Percentiles rank a stretch among this genome's conserved stretches.
Conservation (phyloP, 2,329 filamentous ascomycete genomes). For the Microcyclospora tardicrescens region DNA sequence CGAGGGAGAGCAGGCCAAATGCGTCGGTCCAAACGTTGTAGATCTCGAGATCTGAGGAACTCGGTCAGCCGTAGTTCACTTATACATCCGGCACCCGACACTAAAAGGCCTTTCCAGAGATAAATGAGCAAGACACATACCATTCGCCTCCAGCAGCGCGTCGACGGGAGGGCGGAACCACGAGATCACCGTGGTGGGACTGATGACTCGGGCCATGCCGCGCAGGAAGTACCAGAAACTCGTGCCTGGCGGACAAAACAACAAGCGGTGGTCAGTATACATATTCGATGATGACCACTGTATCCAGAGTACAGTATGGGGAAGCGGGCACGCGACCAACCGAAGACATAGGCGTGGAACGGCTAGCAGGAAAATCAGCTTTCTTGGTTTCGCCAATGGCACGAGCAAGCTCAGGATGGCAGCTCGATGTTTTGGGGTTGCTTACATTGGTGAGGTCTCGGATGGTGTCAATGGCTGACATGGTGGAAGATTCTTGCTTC, state of each 20-base stretch:
- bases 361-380: slow-evolving; percentile 4
- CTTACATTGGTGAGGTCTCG: not conserved
- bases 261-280: not conserved
- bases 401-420: not conserved
- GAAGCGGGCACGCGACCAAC: slow-evolving; percentile 1
- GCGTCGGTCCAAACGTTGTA: slow-evolving; percentile 26
- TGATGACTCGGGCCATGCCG: slow-evolving; percentile 20
- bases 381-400: not conserved
- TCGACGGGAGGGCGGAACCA: slow-evolving; percentile 24
- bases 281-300: not conserved
- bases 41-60: slow-evolving; percentile 22
- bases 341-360: slow-evolving; percentile 16
- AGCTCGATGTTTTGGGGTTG: not conserved
- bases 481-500: no score
- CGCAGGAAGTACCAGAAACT: slow-evolving; percentile 25
- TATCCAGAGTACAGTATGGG: not conserved
- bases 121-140: slow-evolving; percentile 4
- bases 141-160: slow-evolving; percentile 13
- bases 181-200: slow-evolving; percentile 21
- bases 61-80: not conserved
- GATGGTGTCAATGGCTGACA: not conserved
- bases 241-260: slow-evolving; percentile 11
- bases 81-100: no score
- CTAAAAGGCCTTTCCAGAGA: not conserved
- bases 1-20: slow-evolving; percentile 22